Evolutionary conservation across 148 eudicot species (phyloP).

Genomic region (Camellia sinensis): DNA sequence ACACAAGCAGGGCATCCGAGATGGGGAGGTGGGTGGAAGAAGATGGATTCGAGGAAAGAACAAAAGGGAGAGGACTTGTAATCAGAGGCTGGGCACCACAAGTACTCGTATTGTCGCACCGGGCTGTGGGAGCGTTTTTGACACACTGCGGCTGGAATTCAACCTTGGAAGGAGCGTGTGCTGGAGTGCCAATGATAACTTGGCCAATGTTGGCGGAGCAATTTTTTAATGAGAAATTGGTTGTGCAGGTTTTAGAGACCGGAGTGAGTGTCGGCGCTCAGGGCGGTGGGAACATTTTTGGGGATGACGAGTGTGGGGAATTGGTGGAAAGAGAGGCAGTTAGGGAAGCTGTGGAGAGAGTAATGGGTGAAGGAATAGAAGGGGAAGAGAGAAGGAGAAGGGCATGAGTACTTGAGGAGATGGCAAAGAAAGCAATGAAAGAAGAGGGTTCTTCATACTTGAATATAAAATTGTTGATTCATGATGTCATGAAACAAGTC

Average conservation of each 20-base stretch:
- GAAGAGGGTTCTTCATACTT: not conserved
- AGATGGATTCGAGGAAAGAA: conserved; percentile 27
- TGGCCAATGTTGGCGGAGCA: conserved; percentile 6
- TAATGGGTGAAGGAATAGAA: not conserved
- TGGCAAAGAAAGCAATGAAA: not conserved
- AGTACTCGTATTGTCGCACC: not conserved
- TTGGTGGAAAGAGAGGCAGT: not conserved
- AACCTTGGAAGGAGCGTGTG: not conserved
- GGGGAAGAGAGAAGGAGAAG: not conserved
- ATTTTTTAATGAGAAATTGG: conserved; percentile 28
- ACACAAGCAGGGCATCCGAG: conserved; percentile 15
- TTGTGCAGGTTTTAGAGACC: not conserved
- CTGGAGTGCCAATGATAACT: not conserved
- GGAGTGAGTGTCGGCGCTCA: not conserved
- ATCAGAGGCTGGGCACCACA: conserved; percentile 11
- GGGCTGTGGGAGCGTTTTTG: conserved; percentile 6
- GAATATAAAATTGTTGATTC: not conserved
- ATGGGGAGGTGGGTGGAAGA: conserved; percentile 25
- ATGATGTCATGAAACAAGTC: not conserved
- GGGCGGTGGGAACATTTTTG: not conserved
- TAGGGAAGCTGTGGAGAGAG: not conserved
- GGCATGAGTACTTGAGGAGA: not conserved
- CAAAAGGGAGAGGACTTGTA: not conserved
- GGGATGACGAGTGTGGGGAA: not conserved
- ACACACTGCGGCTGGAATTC: conserved; percentile 34